Percentiles rank a stretch among this genome's conserved stretches.
Conservation (phyloP, 1,284 basidiomycete species). For the Fomitopsis palustris region DNA sequence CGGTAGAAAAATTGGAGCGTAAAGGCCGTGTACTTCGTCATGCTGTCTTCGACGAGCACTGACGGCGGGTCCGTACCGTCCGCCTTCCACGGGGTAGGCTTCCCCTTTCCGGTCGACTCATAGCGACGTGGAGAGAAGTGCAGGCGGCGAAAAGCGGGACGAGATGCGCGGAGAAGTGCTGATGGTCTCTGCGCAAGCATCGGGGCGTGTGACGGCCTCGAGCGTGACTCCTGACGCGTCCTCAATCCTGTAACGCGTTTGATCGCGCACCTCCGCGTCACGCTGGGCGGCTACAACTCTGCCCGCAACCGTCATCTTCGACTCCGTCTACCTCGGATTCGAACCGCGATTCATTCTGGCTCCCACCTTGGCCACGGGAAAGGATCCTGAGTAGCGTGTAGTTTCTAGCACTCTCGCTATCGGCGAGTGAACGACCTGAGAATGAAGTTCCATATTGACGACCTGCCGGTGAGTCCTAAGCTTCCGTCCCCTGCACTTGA, state of each 20-base stretch:
- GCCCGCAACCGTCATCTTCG: neutral
- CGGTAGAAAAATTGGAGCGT: conserved; percentile 37
- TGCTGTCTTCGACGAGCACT: conserved; percentile 31
- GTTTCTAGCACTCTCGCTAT: neutral
- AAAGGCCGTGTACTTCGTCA: conserved; percentile 31
- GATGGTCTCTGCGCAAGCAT: conserved; percentile 20
- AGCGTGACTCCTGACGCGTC: conserved; percentile 9
- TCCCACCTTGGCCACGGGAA: neutral
- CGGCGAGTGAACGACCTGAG: conserved; percentile 4
- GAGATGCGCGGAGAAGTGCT: conserved; percentile 10
- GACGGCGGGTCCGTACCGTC: conserved; percentile 11
- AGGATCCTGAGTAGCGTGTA: neutral
- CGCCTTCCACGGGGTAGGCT: conserved; percentile 10
- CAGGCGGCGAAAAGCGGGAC: conserved; percentile 3
- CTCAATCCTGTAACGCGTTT: neutral
- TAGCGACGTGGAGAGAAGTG: conserved; percentile 7
- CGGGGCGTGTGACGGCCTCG: conserved; percentile 10
- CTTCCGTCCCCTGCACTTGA: neutral
- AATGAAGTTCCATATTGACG: conserved; percentile 98
- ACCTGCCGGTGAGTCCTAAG: conserved; percentile 69
- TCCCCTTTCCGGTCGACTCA: conserved; percentile 9
- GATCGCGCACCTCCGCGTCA: neutral
- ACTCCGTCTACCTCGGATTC: neutral
- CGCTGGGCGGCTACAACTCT: neutral
- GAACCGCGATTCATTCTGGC: neutral